Evolutionary conservation across 441 rosid genomes (phyloP), one percentile per base, ranked within the genome.

Genomic region (Croton setiger): DNA sequence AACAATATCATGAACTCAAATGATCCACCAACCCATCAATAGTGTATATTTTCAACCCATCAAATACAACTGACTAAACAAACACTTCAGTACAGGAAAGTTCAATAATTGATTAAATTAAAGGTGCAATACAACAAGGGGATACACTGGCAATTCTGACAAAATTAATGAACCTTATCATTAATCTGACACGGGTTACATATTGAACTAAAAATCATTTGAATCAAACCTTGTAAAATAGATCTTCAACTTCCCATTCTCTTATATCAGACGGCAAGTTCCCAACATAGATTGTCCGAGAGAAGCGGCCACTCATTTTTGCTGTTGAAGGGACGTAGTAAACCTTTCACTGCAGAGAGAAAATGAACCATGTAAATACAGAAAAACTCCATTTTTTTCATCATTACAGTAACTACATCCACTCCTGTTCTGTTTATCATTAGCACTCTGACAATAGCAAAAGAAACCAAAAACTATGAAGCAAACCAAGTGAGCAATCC

Each of bases 401-500:
- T 69, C 70, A 69, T 47, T 63, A 68, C 62, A 57, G 21, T 63
- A 72, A 58, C 61, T 74, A 74, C 64, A 51, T 71, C 67, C 74
- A 78, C 72, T 72, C 74, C 31, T 72, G 65, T 47, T 74, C 69
- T 63, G 65, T 44, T 67, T 43, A 72, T 79, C 80, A 74, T 71
- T 63, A 44, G 74, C 67, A 70, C 53, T 63, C 48, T 54, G 68
- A 54, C 21, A 36, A 63, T 63, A 71, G 12, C 67, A 41, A 70
- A 70, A 41, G n/a, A 64, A 54, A 71, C 43, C 61, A 68, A 70
- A 70, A 71, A 60, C 77, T 57, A 74, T 67, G 69, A 68, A 74
- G 96, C 96, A 87, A 86, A 80, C 81, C 84, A 90, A 90, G 85
- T 85, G 90, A 90, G 89, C 98, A 88, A 88, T 88, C 89, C 92